Evolutionary conservation across 805 yeast species (phyloP).

Genomic region (Zygosaccharomyces siamensis): DNA sequence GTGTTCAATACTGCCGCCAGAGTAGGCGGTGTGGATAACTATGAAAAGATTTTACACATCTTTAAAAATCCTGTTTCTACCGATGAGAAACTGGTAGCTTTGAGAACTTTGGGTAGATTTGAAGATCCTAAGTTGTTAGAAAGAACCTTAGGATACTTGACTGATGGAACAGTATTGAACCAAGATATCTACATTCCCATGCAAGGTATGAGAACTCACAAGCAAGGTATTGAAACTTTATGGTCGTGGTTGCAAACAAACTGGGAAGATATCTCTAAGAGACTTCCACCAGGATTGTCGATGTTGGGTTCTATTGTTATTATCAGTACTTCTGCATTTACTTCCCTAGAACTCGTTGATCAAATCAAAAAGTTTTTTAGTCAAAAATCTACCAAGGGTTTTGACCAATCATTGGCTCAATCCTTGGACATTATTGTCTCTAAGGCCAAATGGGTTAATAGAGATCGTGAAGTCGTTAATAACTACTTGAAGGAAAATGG

Average conservation of each 20-base stretch:
- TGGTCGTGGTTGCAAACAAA: constrained; percentile 71
- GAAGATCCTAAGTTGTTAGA: constrained; percentile 47
- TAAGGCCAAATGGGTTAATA: constrained; percentile 53
- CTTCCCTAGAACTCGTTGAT: constrained; percentile 48
- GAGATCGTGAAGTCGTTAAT: constrained; percentile 47
- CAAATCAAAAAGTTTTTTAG: constrained; percentile 49
- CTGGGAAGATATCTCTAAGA: constrained; percentile 64
- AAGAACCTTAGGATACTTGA: constrained; percentile 51
- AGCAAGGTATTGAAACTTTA: constrained; percentile 59
- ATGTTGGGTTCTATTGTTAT: constrained; percentile 75
- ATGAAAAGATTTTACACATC: constrained; percentile 55
- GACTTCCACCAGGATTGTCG: constrained; percentile 75
- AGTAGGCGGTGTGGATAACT: constrained; percentile 56
- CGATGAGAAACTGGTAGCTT: constrained; percentile 67
- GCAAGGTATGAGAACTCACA: constrained; percentile 61
- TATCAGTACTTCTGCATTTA: constrained; percentile 55
- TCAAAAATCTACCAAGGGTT: constrained; percentile 56
- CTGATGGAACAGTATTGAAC: constrained; percentile 55
- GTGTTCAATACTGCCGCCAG: constrained; percentile 65
- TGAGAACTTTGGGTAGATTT: constrained; percentile 64
- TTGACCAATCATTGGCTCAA: constrained; percentile 59
- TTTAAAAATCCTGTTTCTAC: constrained; percentile 55
- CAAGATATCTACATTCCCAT: constrained; percentile 79
- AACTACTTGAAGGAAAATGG: constrained; percentile 45
- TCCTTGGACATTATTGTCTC: constrained; percentile 56